Conservation (phyloP, 2,329 filamentous ascomycete genomes). For the Coleophoma crateriformis region DNA sequence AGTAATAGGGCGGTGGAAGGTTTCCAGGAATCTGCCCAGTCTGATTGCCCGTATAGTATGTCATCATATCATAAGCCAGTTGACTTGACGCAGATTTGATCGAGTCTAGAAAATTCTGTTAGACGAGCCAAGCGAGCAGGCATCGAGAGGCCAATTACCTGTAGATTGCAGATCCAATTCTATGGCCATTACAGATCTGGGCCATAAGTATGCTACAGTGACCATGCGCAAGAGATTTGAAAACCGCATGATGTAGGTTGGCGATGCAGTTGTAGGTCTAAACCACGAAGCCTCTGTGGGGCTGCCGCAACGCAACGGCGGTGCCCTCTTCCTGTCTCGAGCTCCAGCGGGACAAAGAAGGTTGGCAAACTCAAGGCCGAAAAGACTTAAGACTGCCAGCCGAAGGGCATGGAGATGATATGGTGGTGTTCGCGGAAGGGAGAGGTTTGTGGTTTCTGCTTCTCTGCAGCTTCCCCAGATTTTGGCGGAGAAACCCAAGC, state of each 20-base stretch:
- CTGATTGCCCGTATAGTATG: slow-evolving; percentile 45
- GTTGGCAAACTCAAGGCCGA: too few relatives aligned
- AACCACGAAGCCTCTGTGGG: too few relatives aligned
- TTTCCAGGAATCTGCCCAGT: slow-evolving; percentile 44
- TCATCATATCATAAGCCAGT: slow-evolving; percentile 42
- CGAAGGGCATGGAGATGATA: too few relatives aligned
- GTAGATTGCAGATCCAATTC: slow-evolving; percentile 18
- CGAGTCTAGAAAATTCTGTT: slow-evolving; percentile 2
- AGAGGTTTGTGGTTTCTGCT: too few relatives aligned
- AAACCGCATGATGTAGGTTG: slow-evolving; percentile 9
- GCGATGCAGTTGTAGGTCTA: not conserved
- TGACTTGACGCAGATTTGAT: slow-evolving; percentile 18
- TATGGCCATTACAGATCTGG: slow-evolving; percentile 12
- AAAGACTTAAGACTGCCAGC: too few relatives aligned
- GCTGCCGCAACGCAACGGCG: too few relatives aligned
- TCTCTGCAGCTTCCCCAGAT: too few relatives aligned
- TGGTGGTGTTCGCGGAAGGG: too few relatives aligned
- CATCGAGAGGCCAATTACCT: slow-evolving; percentile 5
- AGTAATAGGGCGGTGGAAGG: slow-evolving; percentile 48
- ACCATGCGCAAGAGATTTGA: slow-evolving; percentile 1
- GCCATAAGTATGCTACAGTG: slow-evolving; percentile 6
- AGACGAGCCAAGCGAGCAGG: not conserved
- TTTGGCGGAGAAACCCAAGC: too few relatives aligned
- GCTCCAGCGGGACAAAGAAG: too few relatives aligned
- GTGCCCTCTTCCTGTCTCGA: too few relatives aligned